These are phyloP conservation scores for Phytophthora palmivora DNA, from an alignment of 352 stramenopile species.

Conservation along the genomic window DNA sequence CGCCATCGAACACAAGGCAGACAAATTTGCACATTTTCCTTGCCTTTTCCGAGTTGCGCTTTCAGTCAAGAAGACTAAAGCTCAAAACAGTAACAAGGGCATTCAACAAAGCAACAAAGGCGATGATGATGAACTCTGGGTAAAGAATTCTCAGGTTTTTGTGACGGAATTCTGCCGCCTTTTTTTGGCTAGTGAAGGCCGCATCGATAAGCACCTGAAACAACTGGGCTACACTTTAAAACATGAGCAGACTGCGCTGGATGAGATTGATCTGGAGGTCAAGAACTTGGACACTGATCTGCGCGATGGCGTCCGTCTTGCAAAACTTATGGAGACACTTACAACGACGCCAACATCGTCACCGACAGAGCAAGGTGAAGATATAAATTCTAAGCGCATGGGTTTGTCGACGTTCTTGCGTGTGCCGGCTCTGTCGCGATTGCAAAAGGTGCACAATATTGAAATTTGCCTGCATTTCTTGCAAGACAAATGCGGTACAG, in stretches of 20 bases:
- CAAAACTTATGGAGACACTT: conserved; percentile 93
- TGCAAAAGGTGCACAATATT: conserved; percentile 98
- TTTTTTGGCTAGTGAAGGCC: conserved; percentile 94
- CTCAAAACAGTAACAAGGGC: neutral
- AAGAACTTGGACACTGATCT: conserved; percentile 94
- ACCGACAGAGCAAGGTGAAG: conserved; percentile 2
- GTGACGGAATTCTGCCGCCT: conserved; percentile 93
- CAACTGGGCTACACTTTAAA: conserved; percentile 87
- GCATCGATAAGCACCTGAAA: conserved; percentile 94
- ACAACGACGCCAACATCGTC: conserved; percentile 48
- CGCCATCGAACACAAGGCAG: conserved; percentile 72
- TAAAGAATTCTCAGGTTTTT: conserved; percentile 94
- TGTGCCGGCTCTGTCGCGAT: conserved; percentile 93
- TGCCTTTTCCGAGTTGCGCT: conserved; percentile 89
- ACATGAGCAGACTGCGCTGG: conserved; percentile 93
- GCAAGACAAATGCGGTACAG: conserved; percentile 71
- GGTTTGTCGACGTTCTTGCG: conserved; percentile 85
- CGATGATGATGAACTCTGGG: conserved; percentile 30
- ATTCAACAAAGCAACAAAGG: conserved; percentile 14
- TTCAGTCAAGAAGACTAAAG: conserved; percentile 11
- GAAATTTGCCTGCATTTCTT: conserved; percentile 90
- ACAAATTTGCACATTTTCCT: conserved; percentile 84
- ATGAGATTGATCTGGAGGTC: conserved; percentile 95
- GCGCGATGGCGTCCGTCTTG: conserved; percentile 95
- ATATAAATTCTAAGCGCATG: conserved; percentile 13